A percentile compares a stretch with the other conserved stretches of the same genome.
Evolutionary conservation across 441 rosid species (phyloP).

Genomic region (Viola pubescens): DNA sequence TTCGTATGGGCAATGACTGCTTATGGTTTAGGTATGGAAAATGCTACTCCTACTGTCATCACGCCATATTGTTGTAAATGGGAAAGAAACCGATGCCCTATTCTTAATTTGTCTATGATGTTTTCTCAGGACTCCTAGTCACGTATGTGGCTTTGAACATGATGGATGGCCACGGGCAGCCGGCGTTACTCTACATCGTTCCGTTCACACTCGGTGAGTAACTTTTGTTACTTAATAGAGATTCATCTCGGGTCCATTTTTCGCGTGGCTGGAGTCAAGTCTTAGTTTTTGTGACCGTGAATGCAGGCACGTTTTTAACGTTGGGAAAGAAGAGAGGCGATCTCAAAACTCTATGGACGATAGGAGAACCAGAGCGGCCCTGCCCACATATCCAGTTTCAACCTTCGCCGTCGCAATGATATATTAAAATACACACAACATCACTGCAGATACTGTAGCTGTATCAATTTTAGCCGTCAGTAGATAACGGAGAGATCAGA

Average conservation of each 20-base stretch:
- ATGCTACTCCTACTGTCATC: not conserved
- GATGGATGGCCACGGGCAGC: conserved; percentile 91
- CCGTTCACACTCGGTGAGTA: conserved; percentile 73
- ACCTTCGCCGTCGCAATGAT: conserved; percentile 19
- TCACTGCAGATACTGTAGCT: not conserved
- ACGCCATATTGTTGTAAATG: no score
- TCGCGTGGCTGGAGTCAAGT: not conserved
- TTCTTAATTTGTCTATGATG: not conserved
- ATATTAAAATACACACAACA: not conserved
- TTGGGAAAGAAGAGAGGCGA: conserved; percentile 90
- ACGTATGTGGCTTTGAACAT: conserved; percentile 75
- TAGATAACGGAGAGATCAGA: not conserved
- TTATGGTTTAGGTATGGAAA: conserved; percentile 75
- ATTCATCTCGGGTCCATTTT: not conserved
- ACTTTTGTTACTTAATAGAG: not conserved
- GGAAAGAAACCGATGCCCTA: no score
- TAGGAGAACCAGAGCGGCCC: conserved; percentile 76
- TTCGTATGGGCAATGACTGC: conserved; percentile 92
- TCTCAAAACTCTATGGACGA: conserved; percentile 70
- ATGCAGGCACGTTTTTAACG: conserved; percentile 69
- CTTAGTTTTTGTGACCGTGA: not conserved
- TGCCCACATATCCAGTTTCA: conserved; percentile 75
- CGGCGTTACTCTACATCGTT: conserved; percentile 77
- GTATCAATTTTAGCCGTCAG: conserved; percentile 1
- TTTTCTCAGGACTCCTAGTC: conserved; percentile 48